Evolutionary conservation across 2,329 filamentous ascomycete species (phyloP).

Genomic region (Capronia coronata): DNA sequence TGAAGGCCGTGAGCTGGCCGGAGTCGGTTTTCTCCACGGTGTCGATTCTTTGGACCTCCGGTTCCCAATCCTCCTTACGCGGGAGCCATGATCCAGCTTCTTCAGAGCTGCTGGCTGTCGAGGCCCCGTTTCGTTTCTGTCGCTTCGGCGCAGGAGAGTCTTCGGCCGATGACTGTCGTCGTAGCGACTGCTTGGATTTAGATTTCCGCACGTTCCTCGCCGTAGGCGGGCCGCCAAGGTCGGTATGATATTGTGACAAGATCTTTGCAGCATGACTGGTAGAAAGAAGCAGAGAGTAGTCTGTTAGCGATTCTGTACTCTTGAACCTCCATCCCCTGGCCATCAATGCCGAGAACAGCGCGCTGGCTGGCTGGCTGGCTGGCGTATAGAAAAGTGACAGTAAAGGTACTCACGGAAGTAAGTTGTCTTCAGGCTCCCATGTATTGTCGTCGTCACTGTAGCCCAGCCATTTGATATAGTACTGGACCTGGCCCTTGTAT

Average conservation of each 20-base stretch:
- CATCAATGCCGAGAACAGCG: no score
- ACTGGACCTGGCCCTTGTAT: constrained; percentile 28
- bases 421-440: constrained; percentile 42
- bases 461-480: constrained; percentile 45
- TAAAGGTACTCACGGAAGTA: constrained; percentile 33
- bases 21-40: constrained; percentile 39
- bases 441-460: constrained; percentile 42
- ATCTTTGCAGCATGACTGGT: constrained; percentile 34
- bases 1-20: constrained; percentile 35
- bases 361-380: no score
- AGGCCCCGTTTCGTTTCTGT: constrained; percentile 17
- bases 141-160: constrained; percentile 21
- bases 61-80: constrained; percentile 40
- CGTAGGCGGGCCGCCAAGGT: constrained; percentile 38
- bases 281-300: background rate
- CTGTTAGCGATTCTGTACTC: constrained; percentile 6
- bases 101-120: constrained; percentile 26
- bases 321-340: no score
- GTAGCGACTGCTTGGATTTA: constrained; percentile 28
- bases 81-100: constrained; percentile 35
- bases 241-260: constrained; percentile 38
- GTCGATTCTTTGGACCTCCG: constrained; percentile 38
- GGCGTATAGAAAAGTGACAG: background rate
- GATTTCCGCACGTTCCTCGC: constrained; percentile 20
- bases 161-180: constrained; percentile 25